Evolutionary conservation across 2,329 filamentous ascomycete species (phyloP), one percentile per base, ranked within the genome.

Genomic region (Aspergillus ochraceus): DNA sequence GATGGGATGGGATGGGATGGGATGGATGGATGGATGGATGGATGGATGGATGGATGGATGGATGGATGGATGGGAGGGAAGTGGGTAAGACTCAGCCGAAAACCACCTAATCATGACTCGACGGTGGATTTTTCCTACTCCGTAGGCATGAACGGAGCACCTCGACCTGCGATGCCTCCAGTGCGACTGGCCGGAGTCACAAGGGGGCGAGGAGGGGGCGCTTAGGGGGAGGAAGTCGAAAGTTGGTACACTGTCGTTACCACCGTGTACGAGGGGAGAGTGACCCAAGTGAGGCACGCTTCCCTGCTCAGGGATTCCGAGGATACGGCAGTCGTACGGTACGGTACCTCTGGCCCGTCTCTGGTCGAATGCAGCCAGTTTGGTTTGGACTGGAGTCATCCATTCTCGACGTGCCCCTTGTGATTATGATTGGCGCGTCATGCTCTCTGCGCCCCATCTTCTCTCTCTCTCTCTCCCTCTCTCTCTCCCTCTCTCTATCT

Each of bases 31-130:
- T 55, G 32, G 32, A 17, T 36, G 32, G 32, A 36, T 36, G 32
- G 4, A n/a, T 55, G 32, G 32, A 17, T 36, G 32, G 32, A 36
- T 36, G 32, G 4, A n/a, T n/a, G n/a, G n/a, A n/a, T n/a, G n/a
- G n/a, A n/a, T 55, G 32, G 32, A 17, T 36, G 32, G 32, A 36
- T 36, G 32, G 4, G 32, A 17, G 3, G 54, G 54, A 24, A 39
- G 54, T 36, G 47, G 47, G 39, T 56, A 36, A 52, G 22, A 56
- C 29, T 36, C n/a, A 51, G 39, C 49, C 54, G 36, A 24, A 47
- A 56, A 56, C 26, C 54, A 56, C 54, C 46, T 51, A 56, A 42
- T 26, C 46, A 56, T 56, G 54, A 56, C 32, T 56, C 47, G 54
- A 42, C 17, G 42, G 54, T 55, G 30, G 53, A 36, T 30, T 50